Evolutionary conservation across 164 flowering plant species (phyloP).

Genomic region (Echeveria elegans): DNA sequence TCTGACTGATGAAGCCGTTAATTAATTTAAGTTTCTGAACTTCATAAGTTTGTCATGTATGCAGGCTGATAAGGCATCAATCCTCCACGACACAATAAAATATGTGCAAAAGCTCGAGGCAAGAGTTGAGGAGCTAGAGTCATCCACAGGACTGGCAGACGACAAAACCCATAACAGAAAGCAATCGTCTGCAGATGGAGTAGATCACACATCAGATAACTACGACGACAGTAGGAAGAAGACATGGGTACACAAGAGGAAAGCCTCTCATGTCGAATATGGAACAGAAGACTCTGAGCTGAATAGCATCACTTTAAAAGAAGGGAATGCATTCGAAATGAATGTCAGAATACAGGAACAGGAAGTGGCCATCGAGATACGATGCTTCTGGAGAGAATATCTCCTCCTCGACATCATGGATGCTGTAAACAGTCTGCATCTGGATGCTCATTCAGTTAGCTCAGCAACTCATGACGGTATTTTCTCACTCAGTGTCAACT

Average conservation of each 20-base stretch:
- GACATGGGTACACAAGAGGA: slow-evolving; percentile 48
- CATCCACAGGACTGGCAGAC: slow-evolving; percentile 31
- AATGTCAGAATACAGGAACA: slow-evolving; percentile 35
- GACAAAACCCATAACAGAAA: slow-evolving; percentile 29
- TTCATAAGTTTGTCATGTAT: neutral
- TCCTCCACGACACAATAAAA: slow-evolving; percentile 58
- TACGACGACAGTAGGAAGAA: slow-evolving; percentile 29
- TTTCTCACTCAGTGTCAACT: slow-evolving; percentile 44
- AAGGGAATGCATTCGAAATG: slow-evolving; percentile 23
- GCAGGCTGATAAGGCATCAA: slow-evolving; percentile 65
- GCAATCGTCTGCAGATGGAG: slow-evolving; percentile 30
- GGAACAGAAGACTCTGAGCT: slow-evolving; percentile 32
- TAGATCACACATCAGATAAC: slow-evolving; percentile 64
- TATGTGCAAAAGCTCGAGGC: slow-evolving; percentile 72
- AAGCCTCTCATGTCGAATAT: slow-evolving; percentile 45
- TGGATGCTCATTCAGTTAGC: slow-evolving; percentile 57
- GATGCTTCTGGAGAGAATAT: slow-evolving; percentile 61
- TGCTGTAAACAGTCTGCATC: slow-evolving; percentile 40
- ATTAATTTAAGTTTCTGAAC: neutral
- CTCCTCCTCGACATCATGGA: slow-evolving; percentile 65
- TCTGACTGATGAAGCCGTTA: neutral
- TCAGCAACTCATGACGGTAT: slow-evolving; percentile 53
- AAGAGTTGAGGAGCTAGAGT: slow-evolving; percentile 65
- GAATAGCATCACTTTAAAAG: slow-evolving; percentile 20
- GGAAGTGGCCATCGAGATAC: slow-evolving; percentile 51